Evolutionary conservation across 2,329 filamentous ascomycete species (phyloP).

Genomic region (Colletotrichum spaethianum): DNA sequence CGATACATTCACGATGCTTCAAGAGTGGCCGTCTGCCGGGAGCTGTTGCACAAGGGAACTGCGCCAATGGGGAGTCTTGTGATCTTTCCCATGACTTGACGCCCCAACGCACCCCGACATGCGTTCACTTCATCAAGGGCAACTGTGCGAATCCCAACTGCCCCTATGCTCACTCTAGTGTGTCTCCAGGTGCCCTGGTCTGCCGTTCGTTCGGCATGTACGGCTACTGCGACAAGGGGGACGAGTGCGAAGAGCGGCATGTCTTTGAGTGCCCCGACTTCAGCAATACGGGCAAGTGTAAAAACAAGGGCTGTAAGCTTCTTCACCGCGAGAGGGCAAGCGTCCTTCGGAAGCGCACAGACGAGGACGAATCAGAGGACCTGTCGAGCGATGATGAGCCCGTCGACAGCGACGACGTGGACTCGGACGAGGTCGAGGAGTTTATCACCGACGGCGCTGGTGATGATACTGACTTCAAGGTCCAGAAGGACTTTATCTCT

Average conservation of each 20-base stretch:
- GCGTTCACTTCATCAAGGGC: conserved; percentile 90
- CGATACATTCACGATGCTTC: conserved; percentile 86
- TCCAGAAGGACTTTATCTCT: conserved; percentile 72
- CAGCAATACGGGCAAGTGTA: conserved; percentile 90
- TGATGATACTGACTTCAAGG: conserved; percentile 68
- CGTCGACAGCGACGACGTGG: conserved; percentile 82
- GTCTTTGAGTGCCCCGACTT: conserved; percentile 96
- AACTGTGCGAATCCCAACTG: conserved; percentile 91
- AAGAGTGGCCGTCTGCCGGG: conserved; percentile 92
- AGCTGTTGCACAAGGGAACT: conserved; percentile 85
- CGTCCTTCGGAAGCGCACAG: conserved; percentile 75
- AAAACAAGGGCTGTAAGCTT: conserved; percentile 84
- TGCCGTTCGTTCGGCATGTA: conserved; percentile 88
- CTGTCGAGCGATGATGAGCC: conserved; percentile 83
- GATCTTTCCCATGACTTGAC: conserved; percentile 91
- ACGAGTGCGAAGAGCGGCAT: conserved; percentile 84
- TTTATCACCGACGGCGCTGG: conserved; percentile 70
- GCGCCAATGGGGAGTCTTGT: conserved; percentile 83
- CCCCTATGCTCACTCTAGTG: conserved; percentile 87
- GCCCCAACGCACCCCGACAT: conserved; percentile 87
- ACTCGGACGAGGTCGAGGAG: conserved; percentile 82
- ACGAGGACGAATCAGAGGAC: conserved; percentile 74
- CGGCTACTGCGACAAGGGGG: conserved; percentile 90
- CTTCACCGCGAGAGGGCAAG: conserved; percentile 91
- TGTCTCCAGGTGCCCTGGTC: conserved; percentile 82